Percentiles rank a stretch among this genome's conserved stretches.
These are phyloP conservation scores for Pestalotiopsis sp. DNA, from an alignment of 2,329 filamentous ascomycete genomes.

Conservation along the genomic window DNA sequence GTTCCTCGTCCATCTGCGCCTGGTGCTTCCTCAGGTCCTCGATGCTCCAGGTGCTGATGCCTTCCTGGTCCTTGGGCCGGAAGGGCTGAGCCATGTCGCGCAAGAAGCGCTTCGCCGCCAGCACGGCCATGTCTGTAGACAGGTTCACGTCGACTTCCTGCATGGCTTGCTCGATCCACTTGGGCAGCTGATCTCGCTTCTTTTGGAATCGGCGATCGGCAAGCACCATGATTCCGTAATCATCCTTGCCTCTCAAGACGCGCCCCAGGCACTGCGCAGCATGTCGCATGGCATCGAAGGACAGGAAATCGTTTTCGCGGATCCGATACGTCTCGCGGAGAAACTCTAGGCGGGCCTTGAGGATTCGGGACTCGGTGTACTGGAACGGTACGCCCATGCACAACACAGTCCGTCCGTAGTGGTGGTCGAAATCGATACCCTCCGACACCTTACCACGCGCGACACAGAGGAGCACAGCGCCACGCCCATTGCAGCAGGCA, in stretches of 20 bases:
- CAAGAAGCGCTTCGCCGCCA: constrained; percentile 85
- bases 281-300: constrained; percentile 99
- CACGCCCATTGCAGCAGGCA: constrained; percentile 94
- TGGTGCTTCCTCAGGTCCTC: constrained; percentile 79
- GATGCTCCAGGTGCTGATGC: constrained; percentile 89
- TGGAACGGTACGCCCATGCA: constrained; percentile 98
- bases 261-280: constrained; percentile 95
- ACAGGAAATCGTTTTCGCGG: constrained; percentile 94
- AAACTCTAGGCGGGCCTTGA: constrained; percentile 95
- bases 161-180: constrained; percentile 93
- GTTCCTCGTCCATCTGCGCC: constrained; percentile 71
- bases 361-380: constrained; percentile 95
- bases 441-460: constrained; percentile 96
- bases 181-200: constrained; percentile 86
- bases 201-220: constrained; percentile 93
- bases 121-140: constrained; percentile 93
- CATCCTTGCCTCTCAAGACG: constrained; percentile 93
- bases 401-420: constrained; percentile 93
- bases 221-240: constrained; percentile 99
- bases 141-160: constrained; percentile 85
- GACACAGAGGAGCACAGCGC: constrained; percentile 90
- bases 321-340: constrained; percentile 97
- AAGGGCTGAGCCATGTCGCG: constrained; percentile 92
- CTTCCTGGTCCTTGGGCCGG: constrained; percentile 80
- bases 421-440: constrained; percentile 98